Evolutionary conservation across 106 monocot species (phyloP), one percentile per base, ranked within the genome.

Genomic region (Amphibolis antarctica): DNA sequence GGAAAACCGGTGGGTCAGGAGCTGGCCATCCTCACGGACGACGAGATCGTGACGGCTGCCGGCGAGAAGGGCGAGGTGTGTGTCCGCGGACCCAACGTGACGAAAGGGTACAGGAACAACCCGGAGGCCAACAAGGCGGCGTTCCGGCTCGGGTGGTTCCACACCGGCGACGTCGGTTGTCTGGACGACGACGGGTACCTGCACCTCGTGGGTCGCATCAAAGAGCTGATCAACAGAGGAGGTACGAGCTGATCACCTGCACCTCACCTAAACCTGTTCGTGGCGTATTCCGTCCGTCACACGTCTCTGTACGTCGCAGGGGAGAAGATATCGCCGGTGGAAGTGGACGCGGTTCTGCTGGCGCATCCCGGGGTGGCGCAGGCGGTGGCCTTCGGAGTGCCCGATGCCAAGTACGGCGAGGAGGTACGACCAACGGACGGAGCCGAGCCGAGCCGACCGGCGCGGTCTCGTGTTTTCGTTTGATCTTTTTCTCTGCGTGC

Each of bases 151-250:
- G 96, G 78, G 22, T 98, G 96, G 96, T 91, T 98, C 53, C 96
- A 90, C 64, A 87, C 96, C 18, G 96, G 96, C 48, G 96, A 87
- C 49, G 15, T 87, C 17, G 96, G 84, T 17, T 84, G 59, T 28
- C 1, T 98, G 10, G 96, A 98, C 73, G 62, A 58, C 10, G 96
- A 90, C 23, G 90, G 96, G 0, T 98, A 85, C 60, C 64, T 98
- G 23, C 80, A 75, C 64, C 76, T 98, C 36, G 96, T 91, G 27
- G 96, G 90, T 6, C 62, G 96, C 20, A 98, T 98, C 80, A 98
- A 98, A 71, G 96, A 98, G 76, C 90, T 98, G 47, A 85, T 98
- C 63, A 98, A 98, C 65, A 81, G 96, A 26, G 96, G 96, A 74
- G 90, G 92, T 92, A 70, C 62, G 19, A 42, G 5, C 12, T 53